Base-by-base conservation (phyloP, 2,329 filamentous ascomycete species). In the Sporothrix dimorphospora region DNA sequence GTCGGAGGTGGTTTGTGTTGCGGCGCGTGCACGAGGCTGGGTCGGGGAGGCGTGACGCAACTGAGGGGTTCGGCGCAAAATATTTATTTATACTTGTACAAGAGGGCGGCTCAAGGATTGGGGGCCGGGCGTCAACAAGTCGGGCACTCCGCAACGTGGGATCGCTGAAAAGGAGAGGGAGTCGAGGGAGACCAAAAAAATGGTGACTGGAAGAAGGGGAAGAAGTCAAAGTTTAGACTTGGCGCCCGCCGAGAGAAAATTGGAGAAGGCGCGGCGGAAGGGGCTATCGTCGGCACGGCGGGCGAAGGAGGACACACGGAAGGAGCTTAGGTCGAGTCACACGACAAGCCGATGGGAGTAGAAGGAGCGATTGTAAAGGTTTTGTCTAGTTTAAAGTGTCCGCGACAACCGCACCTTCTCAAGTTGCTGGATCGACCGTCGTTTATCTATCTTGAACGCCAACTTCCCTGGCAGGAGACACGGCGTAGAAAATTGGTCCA, bases 241-340 rank as follows among this genome's bases (percentile, higher is more conserved):
- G 65, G 45, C 65, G 45, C 45, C 65, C 45, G 65, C 30, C 27
- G 16, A n/a, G 53, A 49, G 24, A 63, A 70, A 70, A 51, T 51
- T 63, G 42, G 42, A 51, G 55, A 61, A 63, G n/a, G 40, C 40
- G 47, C 34, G 24, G 49, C 47, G 27, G 68, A 70, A 70, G 68
- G 51, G 68, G 68, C 51, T 70, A 51, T 61, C 30, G 53, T 70
- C 68, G 68, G 68, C 68, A 70, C 53, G 55, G 68, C 55, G 68
- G 68, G 19, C 19, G 24, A 45, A 30, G 30, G 7, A n/a, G 19
- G 30, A 69, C 16, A 57, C 24, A 61, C 51, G 68, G 68, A 70
- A 70, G 40, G 68, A 59, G 42, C 40, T 19, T 30, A 42, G 49
- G 27, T 11, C 34, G 66, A 70, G 68, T 70, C 68, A 61, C 68